Conservation (phyloP, 305 asterid species). For the Fraxinus latifolia region DNA sequence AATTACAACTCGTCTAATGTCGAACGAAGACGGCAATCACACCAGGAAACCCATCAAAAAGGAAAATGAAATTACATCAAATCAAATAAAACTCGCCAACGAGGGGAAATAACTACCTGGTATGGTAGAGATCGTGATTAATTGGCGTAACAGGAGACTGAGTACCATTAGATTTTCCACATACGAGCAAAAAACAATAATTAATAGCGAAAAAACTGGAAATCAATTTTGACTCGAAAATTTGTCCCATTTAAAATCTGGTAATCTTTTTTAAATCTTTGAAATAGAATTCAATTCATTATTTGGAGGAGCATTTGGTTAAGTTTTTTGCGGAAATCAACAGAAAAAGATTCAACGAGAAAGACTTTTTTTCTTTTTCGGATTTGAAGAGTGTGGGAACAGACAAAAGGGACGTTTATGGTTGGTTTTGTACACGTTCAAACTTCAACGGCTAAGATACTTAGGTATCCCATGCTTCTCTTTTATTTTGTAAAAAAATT, state of each 20-base stretch:
- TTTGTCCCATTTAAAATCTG: not conserved
- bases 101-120: slow-evolving; percentile 38
- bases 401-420: no score
- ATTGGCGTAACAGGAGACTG: slow-evolving; percentile 50
- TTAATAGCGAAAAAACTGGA: not conserved
- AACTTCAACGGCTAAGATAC: no score
- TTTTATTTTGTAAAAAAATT: no score
- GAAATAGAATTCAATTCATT: not conserved
- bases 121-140: slow-evolving; percentile 82
- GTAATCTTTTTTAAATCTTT: not conserved
- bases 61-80: not conserved
- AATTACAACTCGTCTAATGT: slow-evolving; percentile 24
- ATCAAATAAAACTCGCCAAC: not conserved
- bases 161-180: slow-evolving; percentile 50
- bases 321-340: not conserved
- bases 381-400: no score
- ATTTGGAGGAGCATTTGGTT: not conserved
- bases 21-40: not conserved
- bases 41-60: not conserved
- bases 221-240: not conserved
- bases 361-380: not conserved
- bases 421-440: no score
- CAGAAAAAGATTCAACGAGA: not conserved
- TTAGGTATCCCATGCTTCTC: no score
- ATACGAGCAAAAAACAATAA: slow-evolving; percentile 20